Conservation (phyloP, 495 filamentous ascomycete genomes). For the Hypoxylon fuscum region DNA sequence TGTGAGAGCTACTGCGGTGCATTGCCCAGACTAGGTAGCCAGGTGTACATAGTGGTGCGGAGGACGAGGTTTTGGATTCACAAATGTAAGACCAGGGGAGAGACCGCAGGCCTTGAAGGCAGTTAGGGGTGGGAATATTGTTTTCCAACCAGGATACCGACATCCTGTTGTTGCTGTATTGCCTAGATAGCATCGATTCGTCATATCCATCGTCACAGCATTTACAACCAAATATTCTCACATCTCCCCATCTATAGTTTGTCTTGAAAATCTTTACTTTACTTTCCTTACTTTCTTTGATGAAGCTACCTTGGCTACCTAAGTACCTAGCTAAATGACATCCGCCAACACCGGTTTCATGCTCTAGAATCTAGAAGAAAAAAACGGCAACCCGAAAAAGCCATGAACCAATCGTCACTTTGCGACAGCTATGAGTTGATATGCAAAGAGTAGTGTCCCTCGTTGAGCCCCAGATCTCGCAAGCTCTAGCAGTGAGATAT, state of each 20-base stretch:
- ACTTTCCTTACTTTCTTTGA: not conserved
- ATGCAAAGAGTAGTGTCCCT: too few species aligned
- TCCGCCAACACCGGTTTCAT: conserved; percentile 38
- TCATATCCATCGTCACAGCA: conserved; percentile 27
- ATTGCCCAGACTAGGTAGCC: not conserved
- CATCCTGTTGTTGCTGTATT: conserved; percentile 21
- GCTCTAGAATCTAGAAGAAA: conserved; percentile 27
- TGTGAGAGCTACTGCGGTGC: not conserved
- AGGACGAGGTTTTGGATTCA: conserved; percentile 16
- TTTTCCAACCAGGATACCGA: conserved; percentile 27
- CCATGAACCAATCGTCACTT: conserved; percentile 4
- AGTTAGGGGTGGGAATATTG: not conserved
- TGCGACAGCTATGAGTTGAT: not conserved
- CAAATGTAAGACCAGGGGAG: conserved; percentile 8
- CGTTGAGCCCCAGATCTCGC: too few species aligned
- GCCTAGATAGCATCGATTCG: conserved; percentile 37
- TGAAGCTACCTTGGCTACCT: not conserved
- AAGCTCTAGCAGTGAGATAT: not conserved
- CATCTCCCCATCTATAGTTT: too few species aligned
- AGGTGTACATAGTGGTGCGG: not conserved
- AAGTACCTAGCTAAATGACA: conserved; percentile 1
- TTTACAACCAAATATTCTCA: conserved; percentile 14
- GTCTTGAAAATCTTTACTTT: not conserved
- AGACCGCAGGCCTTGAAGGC: conserved; percentile 5
- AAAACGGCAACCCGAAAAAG: not conserved